phyloP scores from a whole-genome alignment of 169 alveolate species.

The Plasmodium gaboni region DNA sequence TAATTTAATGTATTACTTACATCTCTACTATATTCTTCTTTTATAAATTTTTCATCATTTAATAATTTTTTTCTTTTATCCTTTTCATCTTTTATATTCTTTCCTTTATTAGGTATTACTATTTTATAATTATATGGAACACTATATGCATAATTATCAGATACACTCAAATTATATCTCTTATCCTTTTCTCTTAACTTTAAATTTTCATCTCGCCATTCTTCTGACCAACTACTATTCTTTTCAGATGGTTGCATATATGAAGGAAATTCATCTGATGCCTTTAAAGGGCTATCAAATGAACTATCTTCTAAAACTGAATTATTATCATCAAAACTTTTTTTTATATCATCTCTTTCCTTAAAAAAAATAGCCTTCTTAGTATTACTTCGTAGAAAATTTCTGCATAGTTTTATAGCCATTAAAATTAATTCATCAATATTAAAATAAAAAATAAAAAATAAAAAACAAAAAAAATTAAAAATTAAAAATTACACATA shows the following conservation, averaged over 20 bases:
- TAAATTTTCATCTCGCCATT: constrained; percentile 2
- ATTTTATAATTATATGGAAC: constrained; percentile 69
- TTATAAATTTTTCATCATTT: constrained; percentile 27
- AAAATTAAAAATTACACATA: background rate
- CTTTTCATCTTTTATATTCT: background rate
- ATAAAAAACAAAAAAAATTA: background rate
- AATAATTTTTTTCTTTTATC: background rate
- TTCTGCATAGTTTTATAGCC: constrained; percentile 12
- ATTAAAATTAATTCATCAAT: background rate
- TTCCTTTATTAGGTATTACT: constrained; percentile 35
- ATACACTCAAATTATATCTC: background rate
- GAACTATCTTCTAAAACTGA: background rate
- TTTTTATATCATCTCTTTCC: background rate
- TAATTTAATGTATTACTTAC: constrained; percentile 63
- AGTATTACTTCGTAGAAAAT: constrained; percentile 12
- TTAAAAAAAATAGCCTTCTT: constrained; percentile 4
- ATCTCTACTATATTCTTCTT: constrained; percentile 83
- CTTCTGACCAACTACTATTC: constrained; percentile 41
- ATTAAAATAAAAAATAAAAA: constrained; percentile 13
- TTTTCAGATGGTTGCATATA: constrained; percentile 63
- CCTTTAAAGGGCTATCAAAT: constrained; percentile 50
- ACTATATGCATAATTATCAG: constrained; percentile 71
- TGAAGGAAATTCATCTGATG: constrained; percentile 31
- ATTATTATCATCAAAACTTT: background rate
- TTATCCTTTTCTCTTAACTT: constrained; percentile 13